phyloP scores from a whole-genome alignment of 2,329 filamentous ascomycete genomes.

The Capronia coronata region DNA sequence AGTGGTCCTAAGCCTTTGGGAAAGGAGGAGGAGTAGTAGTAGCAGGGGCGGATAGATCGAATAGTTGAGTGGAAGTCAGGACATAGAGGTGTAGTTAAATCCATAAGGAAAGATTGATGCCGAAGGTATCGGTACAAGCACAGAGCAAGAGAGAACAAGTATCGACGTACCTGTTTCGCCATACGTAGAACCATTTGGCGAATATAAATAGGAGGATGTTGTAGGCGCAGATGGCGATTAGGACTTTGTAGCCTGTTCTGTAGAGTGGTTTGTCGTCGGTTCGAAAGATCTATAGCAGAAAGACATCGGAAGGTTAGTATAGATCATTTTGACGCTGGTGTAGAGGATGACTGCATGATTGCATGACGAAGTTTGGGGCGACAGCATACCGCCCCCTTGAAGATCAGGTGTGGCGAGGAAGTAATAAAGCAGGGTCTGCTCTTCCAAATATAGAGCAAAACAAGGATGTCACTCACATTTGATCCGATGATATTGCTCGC shows the following conservation, averaged over 20 bases:
- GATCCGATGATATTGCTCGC: constrained; percentile 33
- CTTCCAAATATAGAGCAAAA: no score
- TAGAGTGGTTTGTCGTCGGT: constrained; percentile 51
- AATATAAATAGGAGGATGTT: constrained; percentile 47
- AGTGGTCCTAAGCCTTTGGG: no score
- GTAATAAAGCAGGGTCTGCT: no score
- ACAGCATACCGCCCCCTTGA: no score
- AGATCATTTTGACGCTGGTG: no score
- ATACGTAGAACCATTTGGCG: constrained; percentile 37
- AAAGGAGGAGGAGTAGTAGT: background rate
- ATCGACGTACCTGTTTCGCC: constrained; percentile 33
- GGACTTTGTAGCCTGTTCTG: constrained; percentile 51
- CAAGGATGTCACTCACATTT: constrained; percentile 29
- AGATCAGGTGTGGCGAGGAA: no score
- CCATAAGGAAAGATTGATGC: no score
- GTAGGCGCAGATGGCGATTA: constrained; percentile 48
- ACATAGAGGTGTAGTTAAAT: no score
- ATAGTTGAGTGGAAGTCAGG: no score
- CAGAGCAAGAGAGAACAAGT: background rate
- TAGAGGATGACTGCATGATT: no score
- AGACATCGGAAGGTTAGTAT: background rate
- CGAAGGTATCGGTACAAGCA: no score
- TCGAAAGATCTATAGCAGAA: constrained; percentile 39
- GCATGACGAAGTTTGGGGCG: no score
- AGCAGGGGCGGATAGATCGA: background rate